Percentiles rank a stretch among this genome's conserved stretches.
phyloP scores from a whole-genome alignment of 495 filamentous ascomycete species.

The Penicillium nucicola region DNA sequence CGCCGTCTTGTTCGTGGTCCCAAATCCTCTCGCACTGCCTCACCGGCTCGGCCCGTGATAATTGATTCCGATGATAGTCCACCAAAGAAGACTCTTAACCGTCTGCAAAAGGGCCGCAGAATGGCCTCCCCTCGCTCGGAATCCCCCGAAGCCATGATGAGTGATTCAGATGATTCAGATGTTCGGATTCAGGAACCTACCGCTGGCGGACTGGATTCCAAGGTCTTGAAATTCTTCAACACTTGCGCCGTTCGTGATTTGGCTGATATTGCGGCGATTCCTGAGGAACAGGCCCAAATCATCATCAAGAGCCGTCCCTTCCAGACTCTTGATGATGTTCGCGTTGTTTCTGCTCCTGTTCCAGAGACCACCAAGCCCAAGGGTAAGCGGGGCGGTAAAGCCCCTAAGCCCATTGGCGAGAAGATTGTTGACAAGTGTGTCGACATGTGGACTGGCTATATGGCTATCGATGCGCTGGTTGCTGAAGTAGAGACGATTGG shows the following conservation, averaged over 20 bases:
- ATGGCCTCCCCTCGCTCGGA: constrained; percentile 43
- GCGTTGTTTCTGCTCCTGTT: constrained; percentile 52
- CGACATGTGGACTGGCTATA: constrained; percentile 69
- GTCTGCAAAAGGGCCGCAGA: constrained; percentile 59
- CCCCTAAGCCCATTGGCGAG: constrained; percentile 59
- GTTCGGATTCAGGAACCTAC: constrained; percentile 42
- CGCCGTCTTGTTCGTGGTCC: constrained; percentile 43
- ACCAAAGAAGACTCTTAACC: constrained; percentile 41
- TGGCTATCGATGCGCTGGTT: constrained; percentile 79
- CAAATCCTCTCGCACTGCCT: constrained; percentile 19
- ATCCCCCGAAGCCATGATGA: constrained; percentile 34
- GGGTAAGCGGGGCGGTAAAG: constrained; percentile 42
- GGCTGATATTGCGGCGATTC: constrained; percentile 70
- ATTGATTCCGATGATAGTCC: constrained; percentile 25
- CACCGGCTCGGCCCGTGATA: constrained; percentile 11
- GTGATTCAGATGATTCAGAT: constrained; percentile 56
- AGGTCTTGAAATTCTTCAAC: constrained; percentile 81
- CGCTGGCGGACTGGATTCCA: constrained; percentile 45
- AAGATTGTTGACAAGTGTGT: constrained; percentile 68
- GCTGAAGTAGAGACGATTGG: constrained; percentile 66
- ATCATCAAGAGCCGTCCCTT: constrained; percentile 74
- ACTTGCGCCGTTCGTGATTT: constrained; percentile 68
- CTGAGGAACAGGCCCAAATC: constrained; percentile 59
- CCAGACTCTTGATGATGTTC: constrained; percentile 55
- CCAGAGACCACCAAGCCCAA: constrained; percentile 44